These are phyloP conservation scores for Fraxinus ornus DNA, from an alignment of 305 asterid genomes.

Conservation along the genomic window DNA sequence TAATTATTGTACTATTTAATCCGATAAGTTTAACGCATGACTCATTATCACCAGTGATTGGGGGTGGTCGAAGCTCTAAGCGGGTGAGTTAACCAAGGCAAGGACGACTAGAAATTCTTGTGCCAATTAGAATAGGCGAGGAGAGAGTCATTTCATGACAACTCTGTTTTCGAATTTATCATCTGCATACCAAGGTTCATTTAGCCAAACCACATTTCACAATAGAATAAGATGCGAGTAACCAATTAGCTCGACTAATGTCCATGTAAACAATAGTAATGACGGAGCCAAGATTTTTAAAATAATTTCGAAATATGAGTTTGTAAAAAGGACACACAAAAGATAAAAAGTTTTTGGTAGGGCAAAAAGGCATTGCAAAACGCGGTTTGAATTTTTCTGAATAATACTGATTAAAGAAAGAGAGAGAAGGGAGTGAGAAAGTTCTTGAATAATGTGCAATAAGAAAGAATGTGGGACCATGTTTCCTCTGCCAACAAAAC, in stretches of 20 bases:
- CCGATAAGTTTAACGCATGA: not conserved
- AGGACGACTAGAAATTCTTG: not conserved
- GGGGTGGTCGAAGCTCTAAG: not conserved
- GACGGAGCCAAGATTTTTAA: not conserved
- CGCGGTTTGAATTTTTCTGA: not conserved
- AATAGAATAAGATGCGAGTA: not conserved
- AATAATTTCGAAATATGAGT: not conserved
- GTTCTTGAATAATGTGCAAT: not conserved
- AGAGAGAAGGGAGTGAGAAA: not conserved
- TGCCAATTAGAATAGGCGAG: not conserved
- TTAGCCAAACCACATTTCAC: not conserved
- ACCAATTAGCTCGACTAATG: not conserved
- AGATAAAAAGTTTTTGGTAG: not conserved
- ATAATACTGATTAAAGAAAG: not conserved
- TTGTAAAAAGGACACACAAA: not conserved
- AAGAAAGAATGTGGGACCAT: not conserved
- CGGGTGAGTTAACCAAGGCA: not conserved
- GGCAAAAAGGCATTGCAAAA: not conserved
- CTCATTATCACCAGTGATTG: not conserved
- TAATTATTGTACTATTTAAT: too few species aligned
- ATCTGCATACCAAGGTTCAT: not conserved
- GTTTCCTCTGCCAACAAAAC: not conserved
- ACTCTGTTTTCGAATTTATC: too few species aligned
- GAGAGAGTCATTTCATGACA: not conserved
- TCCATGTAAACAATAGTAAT: not conserved